A percentile compares a stretch with the other conserved stretches of the same genome.
Conservation (phyloP, 2,329 filamentous ascomycete genomes). For the Neofusicoccum parvum region DNA sequence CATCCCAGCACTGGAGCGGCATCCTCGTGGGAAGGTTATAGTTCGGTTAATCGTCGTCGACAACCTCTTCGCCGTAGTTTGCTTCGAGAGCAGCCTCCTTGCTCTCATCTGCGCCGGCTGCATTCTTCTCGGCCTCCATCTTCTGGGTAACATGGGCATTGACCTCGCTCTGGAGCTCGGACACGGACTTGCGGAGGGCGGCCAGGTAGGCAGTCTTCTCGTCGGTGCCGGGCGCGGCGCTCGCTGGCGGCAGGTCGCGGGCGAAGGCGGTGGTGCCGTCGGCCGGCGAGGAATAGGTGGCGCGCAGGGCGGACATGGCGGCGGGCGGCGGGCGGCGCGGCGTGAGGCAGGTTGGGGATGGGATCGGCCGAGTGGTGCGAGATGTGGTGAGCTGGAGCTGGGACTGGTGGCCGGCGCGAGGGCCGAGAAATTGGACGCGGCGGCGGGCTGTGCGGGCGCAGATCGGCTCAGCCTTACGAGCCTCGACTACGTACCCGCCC, state of each 20-base stretch:
- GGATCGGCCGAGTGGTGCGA: slow-evolving; percentile 35
- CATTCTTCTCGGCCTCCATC: slow-evolving; percentile 71
- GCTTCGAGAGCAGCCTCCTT: slow-evolving; percentile 55
- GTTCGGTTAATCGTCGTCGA: slow-evolving; percentile 55
- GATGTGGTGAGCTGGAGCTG: slow-evolving; percentile 5
- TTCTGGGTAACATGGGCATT: slow-evolving; percentile 71
- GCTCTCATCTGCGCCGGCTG: slow-evolving; percentile 36
- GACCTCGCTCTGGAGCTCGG: slow-evolving; percentile 64
- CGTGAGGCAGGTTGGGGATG: slow-evolving; percentile 16
- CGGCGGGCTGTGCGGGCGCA: not conserved
- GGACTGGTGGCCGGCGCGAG: too few relatives aligned
- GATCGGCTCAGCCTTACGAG: slow-evolving; percentile 21
- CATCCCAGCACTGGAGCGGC: not conserved
- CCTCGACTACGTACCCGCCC: slow-evolving; percentile 7
- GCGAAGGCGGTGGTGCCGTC: slow-evolving; percentile 39
- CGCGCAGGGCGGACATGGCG: slow-evolving; percentile 44
- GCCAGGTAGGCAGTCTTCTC: slow-evolving; percentile 63
- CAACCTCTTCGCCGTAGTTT: slow-evolving; percentile 82
- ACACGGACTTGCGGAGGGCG: slow-evolving; percentile 59
- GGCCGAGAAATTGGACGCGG: not conserved
- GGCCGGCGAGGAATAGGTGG: slow-evolving; percentile 57
- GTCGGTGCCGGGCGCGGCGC: slow-evolving; percentile 35
- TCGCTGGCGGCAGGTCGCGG: slow-evolving; percentile 28
- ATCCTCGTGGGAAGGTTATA: not conserved
- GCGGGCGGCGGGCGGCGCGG: not conserved